These are phyloP conservation scores for Zychaea mexicana DNA, from an alignment of 371 early-diverging fungal genomes.

Conservation along the genomic window DNA sequence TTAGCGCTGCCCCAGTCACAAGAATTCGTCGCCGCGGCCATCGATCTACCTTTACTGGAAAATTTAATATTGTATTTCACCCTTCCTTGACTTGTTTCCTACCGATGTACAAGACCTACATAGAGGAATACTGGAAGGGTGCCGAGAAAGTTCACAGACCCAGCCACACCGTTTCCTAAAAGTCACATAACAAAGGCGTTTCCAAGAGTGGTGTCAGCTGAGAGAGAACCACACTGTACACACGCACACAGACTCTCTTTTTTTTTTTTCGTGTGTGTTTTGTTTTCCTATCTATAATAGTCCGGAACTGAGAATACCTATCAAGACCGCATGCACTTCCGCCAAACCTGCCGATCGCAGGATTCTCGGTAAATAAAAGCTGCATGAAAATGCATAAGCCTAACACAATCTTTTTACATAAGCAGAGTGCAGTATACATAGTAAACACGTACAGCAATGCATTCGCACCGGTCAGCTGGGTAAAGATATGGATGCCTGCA, in stretches of 20 bases:
- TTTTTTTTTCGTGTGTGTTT: no score
- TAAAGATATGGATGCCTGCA: conserved; percentile 69
- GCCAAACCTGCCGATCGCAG: conserved; percentile 66
- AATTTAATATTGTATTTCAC: neutral
- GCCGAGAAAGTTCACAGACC: conserved; percentile 24
- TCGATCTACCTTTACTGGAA: conserved; percentile 22
- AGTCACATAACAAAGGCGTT: neutral
- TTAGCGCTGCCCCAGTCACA: conserved; percentile 16
- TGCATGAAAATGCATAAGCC: conserved; percentile 5
- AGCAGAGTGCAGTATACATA: neutral
- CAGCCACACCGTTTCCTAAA: conserved; percentile 22
- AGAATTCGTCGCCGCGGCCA: conserved; percentile 26
- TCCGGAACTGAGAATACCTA: conserved; percentile 18
- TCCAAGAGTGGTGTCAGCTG: neutral
- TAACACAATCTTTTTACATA: neutral
- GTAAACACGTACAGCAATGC: conserved; percentile 61
- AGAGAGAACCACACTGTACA: no score
- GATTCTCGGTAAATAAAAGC: conserved; percentile 66
- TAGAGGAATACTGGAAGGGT: conserved; percentile 27
- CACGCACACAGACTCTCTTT: no score
- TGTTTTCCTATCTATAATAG: neutral
- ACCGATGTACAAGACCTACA: conserved; percentile 16
- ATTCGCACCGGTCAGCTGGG: conserved; percentile 81
- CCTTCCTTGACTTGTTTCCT: no score
- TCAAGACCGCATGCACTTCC: conserved; percentile 47